Evolutionary conservation across 2,329 filamentous ascomycete species (phyloP).

Genomic region (Mollisiaceae sp.): DNA sequence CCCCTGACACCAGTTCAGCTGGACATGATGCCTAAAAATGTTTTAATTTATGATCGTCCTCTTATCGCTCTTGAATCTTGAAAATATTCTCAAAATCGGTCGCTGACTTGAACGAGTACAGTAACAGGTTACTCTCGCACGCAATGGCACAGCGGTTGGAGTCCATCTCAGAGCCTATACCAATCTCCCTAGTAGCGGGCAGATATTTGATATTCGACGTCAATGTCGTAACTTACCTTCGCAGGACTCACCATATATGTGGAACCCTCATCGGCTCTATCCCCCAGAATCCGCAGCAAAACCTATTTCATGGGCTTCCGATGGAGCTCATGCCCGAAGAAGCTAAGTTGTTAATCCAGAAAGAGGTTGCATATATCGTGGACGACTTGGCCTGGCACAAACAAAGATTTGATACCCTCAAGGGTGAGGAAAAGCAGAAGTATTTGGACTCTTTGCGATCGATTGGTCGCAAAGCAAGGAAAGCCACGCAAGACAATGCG

Average conservation of each 20-base stretch:
- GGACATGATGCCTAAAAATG: slow-evolving; percentile 56
- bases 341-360: slow-evolving; percentile 78
- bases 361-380: slow-evolving; percentile 76
- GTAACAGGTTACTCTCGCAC: neutral
- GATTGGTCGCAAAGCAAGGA: slow-evolving; percentile 53
- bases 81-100: neutral
- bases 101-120: slow-evolving; percentile 11
- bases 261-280: slow-evolving; percentile 86
- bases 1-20: slow-evolving; percentile 64
- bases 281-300: slow-evolving; percentile 92
- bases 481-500: slow-evolving; percentile 42
- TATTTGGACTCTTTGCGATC: slow-evolving; percentile 64
- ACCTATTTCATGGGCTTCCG: slow-evolving; percentile 88
- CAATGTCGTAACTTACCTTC: slow-evolving; percentile 76
- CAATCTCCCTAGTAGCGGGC: slow-evolving; percentile 80
- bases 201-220: slow-evolving; percentile 91
- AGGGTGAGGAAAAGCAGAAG: slow-evolving; percentile 60
- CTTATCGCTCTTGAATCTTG: slow-evolving; percentile 11
- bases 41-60: slow-evolving; percentile 53
- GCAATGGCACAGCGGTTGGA: slow-evolving; percentile 29
- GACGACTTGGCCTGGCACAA: slow-evolving; percentile 79
- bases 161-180: slow-evolving; percentile 59
- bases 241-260: slow-evolving; percentile 81
- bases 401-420: slow-evolving; percentile 62
- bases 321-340: slow-evolving; percentile 92